Evolutionary conservation across 441 rosid genomes (phyloP).

Genomic region (Bocquillonia castaneifolia): DNA sequence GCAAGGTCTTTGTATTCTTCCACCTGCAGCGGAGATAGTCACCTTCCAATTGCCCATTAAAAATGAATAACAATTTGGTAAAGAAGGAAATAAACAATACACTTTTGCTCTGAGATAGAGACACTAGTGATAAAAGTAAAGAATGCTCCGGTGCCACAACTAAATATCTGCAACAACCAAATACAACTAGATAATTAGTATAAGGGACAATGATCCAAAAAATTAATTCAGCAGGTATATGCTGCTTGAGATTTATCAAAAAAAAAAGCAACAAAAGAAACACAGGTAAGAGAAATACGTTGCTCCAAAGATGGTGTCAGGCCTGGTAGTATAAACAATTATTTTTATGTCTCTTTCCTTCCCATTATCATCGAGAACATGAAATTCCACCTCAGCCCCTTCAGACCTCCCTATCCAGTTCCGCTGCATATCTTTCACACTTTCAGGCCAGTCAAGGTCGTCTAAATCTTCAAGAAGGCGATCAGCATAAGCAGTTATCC

Average conservation of each 20-base stretch:
- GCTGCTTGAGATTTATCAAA: constrained; percentile 3
- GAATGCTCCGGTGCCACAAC: constrained; percentile 94
- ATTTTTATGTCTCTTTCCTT: constrained; percentile 49
- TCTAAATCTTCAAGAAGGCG: constrained; percentile 90
- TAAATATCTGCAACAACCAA: constrained; percentile 59
- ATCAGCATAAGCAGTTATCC: constrained; percentile 92
- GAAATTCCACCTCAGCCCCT: constrained; percentile 76
- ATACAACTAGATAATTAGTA: constrained; percentile 9
- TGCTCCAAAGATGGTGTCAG: constrained; percentile 90
- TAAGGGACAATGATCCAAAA: constrained; percentile 10
- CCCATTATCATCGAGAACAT: constrained; percentile 51
- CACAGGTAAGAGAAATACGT: constrained; percentile 45
- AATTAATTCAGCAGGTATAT: neutral
- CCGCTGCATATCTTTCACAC: constrained; percentile 87
- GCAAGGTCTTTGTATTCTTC: constrained; percentile 78
- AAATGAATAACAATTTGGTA: constrained; percentile 7
- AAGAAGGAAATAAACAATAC: constrained; percentile 34
- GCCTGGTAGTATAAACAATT: constrained; percentile 80
- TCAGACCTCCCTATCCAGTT: constrained; percentile 97
- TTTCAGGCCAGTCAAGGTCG: constrained; percentile 95
- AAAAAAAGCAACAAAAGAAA: constrained; percentile 5
- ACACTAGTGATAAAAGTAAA: constrained; percentile 50
- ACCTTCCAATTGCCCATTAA: constrained; percentile 8
- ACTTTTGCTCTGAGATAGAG: constrained; percentile 39
- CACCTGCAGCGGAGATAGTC: constrained; percentile 47